These are phyloP conservation scores for Aspergillus awamori DNA, from an alignment of 2,329 filamentous ascomycete species.

Conservation along the genomic window DNA sequence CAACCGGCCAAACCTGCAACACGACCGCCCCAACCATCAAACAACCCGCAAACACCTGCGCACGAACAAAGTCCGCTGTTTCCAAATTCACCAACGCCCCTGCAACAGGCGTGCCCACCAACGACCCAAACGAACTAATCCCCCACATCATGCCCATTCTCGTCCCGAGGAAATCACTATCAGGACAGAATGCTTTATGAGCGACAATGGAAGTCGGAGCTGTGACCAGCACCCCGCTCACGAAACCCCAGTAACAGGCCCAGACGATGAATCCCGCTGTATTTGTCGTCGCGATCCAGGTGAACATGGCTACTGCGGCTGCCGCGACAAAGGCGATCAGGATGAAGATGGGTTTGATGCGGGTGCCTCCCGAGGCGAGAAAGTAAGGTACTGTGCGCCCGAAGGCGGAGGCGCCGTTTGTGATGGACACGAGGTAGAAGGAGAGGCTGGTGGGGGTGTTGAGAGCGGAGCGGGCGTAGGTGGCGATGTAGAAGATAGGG, in stretches of 20 bases:
- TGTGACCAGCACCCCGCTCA: slow-evolving; percentile 36
- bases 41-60: slow-evolving; percentile 38
- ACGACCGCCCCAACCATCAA: slow-evolving; percentile 34
- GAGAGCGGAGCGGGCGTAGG: slow-evolving; percentile 47
- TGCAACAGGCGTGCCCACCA: slow-evolving; percentile 37
- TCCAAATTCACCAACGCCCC: slow-evolving; percentile 35
- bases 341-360: slow-evolving; percentile 31
- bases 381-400: slow-evolving; percentile 54
- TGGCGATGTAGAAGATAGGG: slow-evolving; percentile 47
- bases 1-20: slow-evolving; percentile 32
- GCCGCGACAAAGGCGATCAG: slow-evolving; percentile 24
- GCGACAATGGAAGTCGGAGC: slow-evolving; percentile 35
- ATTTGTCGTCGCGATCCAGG: slow-evolving; percentile 32
- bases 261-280: slow-evolving; percentile 34
- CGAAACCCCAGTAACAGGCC: slow-evolving; percentile 37
- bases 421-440: slow-evolving; percentile 54
- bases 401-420: slow-evolving; percentile 55
- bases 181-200: slow-evolving; percentile 32
- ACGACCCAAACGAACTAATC: slow-evolving; percentile 35
- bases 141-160: slow-evolving; percentile 41
- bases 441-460: slow-evolving; percentile 53
- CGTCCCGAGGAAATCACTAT: slow-evolving; percentile 32
- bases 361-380: slow-evolving; percentile 31
- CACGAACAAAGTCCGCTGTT: slow-evolving; percentile 28
- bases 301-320: slow-evolving; percentile 35